Conservation (phyloP, 345 rosid genomes). For the Corchorus olitorius region DNA sequence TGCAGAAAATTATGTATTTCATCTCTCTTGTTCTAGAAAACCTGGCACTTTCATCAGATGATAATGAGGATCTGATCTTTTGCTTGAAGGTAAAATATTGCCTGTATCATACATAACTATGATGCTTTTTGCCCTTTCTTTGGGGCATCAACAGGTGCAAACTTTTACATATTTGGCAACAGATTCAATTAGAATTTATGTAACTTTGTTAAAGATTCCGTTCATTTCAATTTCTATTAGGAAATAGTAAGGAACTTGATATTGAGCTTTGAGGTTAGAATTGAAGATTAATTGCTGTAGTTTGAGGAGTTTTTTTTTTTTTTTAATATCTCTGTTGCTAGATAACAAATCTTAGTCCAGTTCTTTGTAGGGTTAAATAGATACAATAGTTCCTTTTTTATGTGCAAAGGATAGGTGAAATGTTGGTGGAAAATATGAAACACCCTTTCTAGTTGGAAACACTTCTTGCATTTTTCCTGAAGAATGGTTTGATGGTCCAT, state of each 20-base stretch:
- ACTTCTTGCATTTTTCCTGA: not conserved
- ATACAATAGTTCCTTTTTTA: not conserved
- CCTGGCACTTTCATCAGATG: constrained; percentile 87
- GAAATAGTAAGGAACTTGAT: not conserved
- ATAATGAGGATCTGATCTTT: constrained; percentile 89
- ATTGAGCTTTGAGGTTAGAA: not conserved
- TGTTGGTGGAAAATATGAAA: not conserved
- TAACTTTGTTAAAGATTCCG: constrained; percentile 13
- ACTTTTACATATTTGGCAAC: not conserved
- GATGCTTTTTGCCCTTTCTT: not conserved
- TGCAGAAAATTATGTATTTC: constrained; percentile 87
- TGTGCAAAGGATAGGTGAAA: not conserved
- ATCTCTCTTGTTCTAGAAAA: constrained; percentile 85
- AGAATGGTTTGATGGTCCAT: not conserved
- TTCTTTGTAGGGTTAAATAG: not conserved
- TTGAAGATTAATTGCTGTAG: not conserved
- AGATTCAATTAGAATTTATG: not conserved
- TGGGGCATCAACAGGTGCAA: constrained; percentile 8
- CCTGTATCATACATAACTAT: not conserved
- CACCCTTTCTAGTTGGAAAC: not conserved
- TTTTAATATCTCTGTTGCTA: not conserved
- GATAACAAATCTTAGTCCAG: not conserved
- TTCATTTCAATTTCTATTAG: not conserved
- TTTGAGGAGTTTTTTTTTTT: not conserved
- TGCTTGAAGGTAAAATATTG: constrained; percentile 79